A percentile compares a stretch with the other conserved stretches of the same genome.
phyloP scores from a whole-genome alignment of 2,329 filamentous ascomycete genomes.

The Penicillium janthinellum region DNA sequence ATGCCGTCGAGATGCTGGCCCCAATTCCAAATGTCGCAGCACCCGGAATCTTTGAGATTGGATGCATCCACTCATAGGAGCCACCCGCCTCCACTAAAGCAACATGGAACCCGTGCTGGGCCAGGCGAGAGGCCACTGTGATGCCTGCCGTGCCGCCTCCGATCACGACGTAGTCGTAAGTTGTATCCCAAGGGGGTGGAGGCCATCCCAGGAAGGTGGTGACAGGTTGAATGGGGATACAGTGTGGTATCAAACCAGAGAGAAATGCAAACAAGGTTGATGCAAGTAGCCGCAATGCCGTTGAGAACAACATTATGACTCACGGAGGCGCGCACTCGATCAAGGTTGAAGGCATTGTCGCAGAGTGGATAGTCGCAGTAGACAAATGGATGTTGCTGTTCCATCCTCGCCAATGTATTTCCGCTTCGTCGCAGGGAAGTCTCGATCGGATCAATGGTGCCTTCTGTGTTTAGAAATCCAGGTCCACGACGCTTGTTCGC shows the following conservation, averaged over 20 bases:
- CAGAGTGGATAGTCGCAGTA: background rate
- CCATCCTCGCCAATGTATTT: too few species aligned
- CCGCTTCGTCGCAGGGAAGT: background rate
- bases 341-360: too few species aligned
- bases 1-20: conserved; percentile 30
- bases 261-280: background rate
- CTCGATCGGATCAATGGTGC: background rate
- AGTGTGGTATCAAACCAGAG: background rate
- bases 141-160: conserved; percentile 44
- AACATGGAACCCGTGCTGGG: conserved; percentile 49
- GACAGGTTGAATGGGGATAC: background rate
- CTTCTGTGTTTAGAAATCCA: background rate
- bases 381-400: background rate
- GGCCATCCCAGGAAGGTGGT: conserved; percentile 7
- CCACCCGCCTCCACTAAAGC: conserved; percentile 46
- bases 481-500: background rate
- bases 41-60: conserved; percentile 51
- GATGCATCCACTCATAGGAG: conserved; percentile 57
- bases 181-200: conserved; percentile 7
- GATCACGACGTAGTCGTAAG: conserved; percentile 37
- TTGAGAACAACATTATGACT: conserved; percentile 5
- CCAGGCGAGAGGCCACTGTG: conserved; percentile 54
- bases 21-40: conserved; percentile 27
- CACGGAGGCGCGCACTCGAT: too few species aligned
- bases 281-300: background rate